These are phyloP conservation scores for Boletus edulis DNA, from an alignment of 768 basidiomycete species.

Conservation along the genomic window DNA sequence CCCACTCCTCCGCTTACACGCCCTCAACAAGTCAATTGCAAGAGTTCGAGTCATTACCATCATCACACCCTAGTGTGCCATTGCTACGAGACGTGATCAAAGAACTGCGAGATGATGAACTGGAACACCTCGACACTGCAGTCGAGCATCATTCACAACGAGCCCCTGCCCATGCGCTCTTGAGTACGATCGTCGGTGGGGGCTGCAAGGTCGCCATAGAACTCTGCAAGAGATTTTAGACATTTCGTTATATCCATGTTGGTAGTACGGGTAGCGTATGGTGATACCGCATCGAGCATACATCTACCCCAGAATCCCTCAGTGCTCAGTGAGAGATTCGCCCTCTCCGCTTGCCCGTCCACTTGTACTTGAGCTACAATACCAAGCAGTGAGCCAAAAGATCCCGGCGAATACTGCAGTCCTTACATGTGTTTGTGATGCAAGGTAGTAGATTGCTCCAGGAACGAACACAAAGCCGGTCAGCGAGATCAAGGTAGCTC, in stretches of 20 bases:
- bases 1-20: constrained; percentile 3
- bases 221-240: constrained; percentile 77
- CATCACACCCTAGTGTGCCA: constrained; percentile 75
- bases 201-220: constrained; percentile 92
- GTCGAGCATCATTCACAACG: constrained; percentile 85
- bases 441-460: constrained; percentile 47
- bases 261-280: background rate
- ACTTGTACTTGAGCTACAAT: constrained; percentile 50
- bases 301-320: constrained; percentile 1
- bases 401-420: constrained; percentile 28
- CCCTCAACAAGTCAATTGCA: constrained; percentile 66
- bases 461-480: constrained; percentile 68
- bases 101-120: constrained; percentile 92
- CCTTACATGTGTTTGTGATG: constrained; percentile 35
- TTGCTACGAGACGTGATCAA: constrained; percentile 67
- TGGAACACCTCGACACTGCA: constrained; percentile 91
- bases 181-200: constrained; percentile 79
- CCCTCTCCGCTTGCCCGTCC: constrained; percentile 50
- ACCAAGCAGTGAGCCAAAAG: constrained; percentile 5
- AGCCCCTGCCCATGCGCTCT: constrained; percentile 86
- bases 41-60: constrained; percentile 60
- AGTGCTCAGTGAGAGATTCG: constrained; percentile 37
- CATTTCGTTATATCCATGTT: background rate
- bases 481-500: constrained; percentile 58
- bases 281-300: background rate